Conservation (phyloP, 768 basidiomycete genomes). For the Hysterangium stoloniferum region DNA sequence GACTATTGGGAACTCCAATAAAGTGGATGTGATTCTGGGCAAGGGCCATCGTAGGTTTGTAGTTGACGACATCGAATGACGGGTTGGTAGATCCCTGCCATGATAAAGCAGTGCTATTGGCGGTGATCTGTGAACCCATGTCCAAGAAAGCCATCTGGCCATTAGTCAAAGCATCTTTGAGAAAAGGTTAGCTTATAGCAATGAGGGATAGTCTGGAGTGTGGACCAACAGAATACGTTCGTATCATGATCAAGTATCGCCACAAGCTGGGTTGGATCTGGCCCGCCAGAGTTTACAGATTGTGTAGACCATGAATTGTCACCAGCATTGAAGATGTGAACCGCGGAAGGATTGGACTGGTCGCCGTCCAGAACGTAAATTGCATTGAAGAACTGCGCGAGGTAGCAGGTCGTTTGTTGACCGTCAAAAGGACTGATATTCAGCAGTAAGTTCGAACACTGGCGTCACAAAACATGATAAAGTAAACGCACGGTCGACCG, state of each 20-base stretch:
- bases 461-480: background rate
- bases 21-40: conserved; percentile 87
- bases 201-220: conserved; percentile 8
- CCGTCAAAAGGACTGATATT: conserved; percentile 54
- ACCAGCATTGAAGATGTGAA: conserved; percentile 77
- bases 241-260: conserved; percentile 92
- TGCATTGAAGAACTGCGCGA: conserved; percentile 78
- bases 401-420: conserved; percentile 58
- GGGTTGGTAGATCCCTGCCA: conserved; percentile 60
- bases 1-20: conserved; percentile 57
- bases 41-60: conserved; percentile 69
- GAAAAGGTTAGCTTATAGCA: background rate
- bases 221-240: conserved; percentile 69
- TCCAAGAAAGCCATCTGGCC: conserved; percentile 63
- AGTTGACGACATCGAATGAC: conserved; percentile 45
- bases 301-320: conserved; percentile 77
- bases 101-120: conserved; percentile 42
- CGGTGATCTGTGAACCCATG: conserved; percentile 55
- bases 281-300: conserved; percentile 30
- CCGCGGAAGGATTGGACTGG: conserved; percentile 50
- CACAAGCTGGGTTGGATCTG: conserved; percentile 56
- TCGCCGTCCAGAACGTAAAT: conserved; percentile 82
- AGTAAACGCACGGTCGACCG: conserved; percentile 67
- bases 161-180: conserved; percentile 53
- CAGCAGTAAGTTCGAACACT: background rate